Conservation (phyloP, 495 filamentous ascomycete genomes). For the Penicillium ucsense region DNA sequence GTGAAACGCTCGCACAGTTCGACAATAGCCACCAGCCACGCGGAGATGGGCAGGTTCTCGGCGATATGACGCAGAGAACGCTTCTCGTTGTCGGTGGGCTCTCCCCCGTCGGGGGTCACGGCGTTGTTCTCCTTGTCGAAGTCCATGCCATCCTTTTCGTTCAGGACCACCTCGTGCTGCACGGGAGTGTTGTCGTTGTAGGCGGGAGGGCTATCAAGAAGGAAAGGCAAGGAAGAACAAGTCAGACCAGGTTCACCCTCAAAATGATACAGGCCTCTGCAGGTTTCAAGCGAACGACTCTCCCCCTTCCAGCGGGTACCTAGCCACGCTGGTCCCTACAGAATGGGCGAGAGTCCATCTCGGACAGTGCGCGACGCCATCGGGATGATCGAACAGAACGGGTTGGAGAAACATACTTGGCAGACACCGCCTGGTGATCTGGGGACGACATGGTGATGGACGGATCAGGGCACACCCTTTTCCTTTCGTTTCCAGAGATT, state of each 20-base stretch:
- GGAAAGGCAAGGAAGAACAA: neutral
- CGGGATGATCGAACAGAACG: neutral
- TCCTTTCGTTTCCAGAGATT: neutral
- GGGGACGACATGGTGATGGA: conserved; percentile 21
- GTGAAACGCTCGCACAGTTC: conserved; percentile 61
- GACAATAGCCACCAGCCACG: conserved; percentile 52
- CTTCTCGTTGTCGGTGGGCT: conserved; percentile 47
- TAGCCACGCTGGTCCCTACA: no score
- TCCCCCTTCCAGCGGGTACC: no score
- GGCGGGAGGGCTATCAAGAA: neutral
- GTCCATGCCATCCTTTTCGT: conserved; percentile 20
- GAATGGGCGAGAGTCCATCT: no score
- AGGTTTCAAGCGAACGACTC: no score
- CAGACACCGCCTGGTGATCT: conserved; percentile 25
- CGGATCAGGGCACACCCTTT: conserved; percentile 5
- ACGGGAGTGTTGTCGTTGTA: conserved; percentile 9
- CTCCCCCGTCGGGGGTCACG: conserved; percentile 36
- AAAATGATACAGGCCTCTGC: neutral
- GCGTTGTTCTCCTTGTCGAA: conserved; percentile 24
- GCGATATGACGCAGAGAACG: conserved; percentile 41
- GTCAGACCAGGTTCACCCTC: neutral
- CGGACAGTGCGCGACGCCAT: neutral
- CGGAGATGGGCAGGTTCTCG: conserved; percentile 45
- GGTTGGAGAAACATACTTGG: conserved; percentile 21
- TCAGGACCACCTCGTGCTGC: conserved; percentile 15